phyloP scores from a whole-genome alignment of 2,329 filamentous ascomycete species.

The Talaromyces sp. region DNA sequence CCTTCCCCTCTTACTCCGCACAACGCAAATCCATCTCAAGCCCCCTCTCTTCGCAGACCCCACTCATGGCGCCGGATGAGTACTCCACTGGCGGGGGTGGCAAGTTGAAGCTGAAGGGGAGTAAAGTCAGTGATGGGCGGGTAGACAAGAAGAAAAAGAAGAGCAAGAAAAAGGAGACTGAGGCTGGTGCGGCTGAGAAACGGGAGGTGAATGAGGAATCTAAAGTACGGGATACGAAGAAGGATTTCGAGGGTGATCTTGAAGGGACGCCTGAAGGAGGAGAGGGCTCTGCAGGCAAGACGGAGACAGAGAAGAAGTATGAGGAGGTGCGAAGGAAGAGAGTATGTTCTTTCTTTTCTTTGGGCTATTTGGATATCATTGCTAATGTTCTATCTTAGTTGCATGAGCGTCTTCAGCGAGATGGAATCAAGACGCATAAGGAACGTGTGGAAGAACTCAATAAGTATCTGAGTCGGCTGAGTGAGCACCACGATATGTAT shows the following conservation, averaged over 20 bases:
- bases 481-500: slow-evolving; percentile 96
- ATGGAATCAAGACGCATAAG: slow-evolving; percentile 94
- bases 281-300: slow-evolving; percentile 60
- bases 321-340: slow-evolving; percentile 81
- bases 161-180: slow-evolving; percentile 45
- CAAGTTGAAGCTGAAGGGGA: slow-evolving; percentile 83
- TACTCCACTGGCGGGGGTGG: slow-evolving; percentile 71
- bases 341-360: slow-evolving; percentile 54
- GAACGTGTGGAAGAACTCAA: slow-evolving; percentile 95
- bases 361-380: slow-evolving; percentile 9
- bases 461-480: slow-evolving; percentile 85
- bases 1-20: slow-evolving; percentile 24
- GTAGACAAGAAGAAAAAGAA: slow-evolving; percentile 55
- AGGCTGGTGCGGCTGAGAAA: slow-evolving; percentile 8
- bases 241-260: neutral
- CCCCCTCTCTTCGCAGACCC: neutral
- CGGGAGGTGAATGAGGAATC: neutral
- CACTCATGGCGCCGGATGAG: slow-evolving; percentile 57
- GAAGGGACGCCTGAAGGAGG: slow-evolving; percentile 26
- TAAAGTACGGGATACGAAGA: slow-evolving; percentile 9
- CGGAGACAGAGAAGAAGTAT: slow-evolving; percentile 77
- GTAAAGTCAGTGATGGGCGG: slow-evolving; percentile 58
- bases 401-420: slow-evolving; percentile 76
- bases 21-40: slow-evolving; percentile 5
- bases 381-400: slow-evolving; percentile 60